Conservation (phyloP, 805 yeast genomes). For the Martiniozyma abietophila region DNA sequence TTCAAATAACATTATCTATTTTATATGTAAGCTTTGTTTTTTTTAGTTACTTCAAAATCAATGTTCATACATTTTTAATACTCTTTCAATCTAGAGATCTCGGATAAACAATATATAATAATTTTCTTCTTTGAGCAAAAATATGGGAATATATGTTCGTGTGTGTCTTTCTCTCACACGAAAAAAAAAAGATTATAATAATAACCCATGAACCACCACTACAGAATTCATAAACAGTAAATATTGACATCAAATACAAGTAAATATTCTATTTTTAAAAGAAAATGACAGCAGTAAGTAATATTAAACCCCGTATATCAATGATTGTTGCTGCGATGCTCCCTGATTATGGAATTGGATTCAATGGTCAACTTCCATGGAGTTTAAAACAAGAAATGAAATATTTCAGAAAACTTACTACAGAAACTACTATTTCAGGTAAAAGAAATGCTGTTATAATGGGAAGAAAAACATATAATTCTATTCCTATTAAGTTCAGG, state of each 20-base stretch:
- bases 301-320: constrained; percentile 32
- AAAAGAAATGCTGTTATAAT: constrained; percentile 71
- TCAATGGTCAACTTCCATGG: constrained; percentile 82
- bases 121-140: too few species aligned
- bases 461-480: constrained; percentile 97
- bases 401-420: constrained; percentile 71
- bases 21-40: too few species aligned
- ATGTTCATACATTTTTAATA: too few species aligned
- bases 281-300: constrained; percentile 6
- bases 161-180: too few species aligned
- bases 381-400: constrained; percentile 72
- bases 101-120: too few species aligned
- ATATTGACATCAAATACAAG: not conserved
- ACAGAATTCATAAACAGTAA: too few species aligned
- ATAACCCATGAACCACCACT: too few species aligned
- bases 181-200: too few species aligned
- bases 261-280: not conserved
- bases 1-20: too few species aligned
- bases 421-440: constrained; percentile 26
- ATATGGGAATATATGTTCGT: too few species aligned
- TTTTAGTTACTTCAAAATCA: too few species aligned
- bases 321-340: constrained; percentile 79
- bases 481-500: constrained; percentile 75
- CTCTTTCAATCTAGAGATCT: too few species aligned
- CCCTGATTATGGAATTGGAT: constrained; percentile 81